Percentiles rank a stretch among this genome's conserved stretches.
These are phyloP conservation scores for Lactarius vividus DNA, from an alignment of 768 basidiomycete species.

Conservation along the genomic window DNA sequence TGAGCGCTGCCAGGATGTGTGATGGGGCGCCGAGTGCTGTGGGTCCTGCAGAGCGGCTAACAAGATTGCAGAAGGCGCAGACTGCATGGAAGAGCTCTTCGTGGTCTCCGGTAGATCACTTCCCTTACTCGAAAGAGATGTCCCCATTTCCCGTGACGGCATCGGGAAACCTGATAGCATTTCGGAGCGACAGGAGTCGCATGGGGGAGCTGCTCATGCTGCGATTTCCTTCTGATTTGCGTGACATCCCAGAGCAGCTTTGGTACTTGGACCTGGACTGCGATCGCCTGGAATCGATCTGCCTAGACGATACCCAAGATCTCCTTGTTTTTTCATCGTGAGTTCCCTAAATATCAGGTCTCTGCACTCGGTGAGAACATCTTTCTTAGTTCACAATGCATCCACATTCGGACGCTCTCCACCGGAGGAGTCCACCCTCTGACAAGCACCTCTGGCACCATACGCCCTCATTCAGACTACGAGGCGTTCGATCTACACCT, in stretches of 20 bases:
- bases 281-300: background rate
- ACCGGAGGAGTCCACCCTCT: conserved; percentile 13
- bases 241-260: conserved; percentile 4
- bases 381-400: background rate
- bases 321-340: conserved; percentile 10
- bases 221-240: conserved; percentile 12
- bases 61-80: background rate
- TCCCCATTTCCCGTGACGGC: background rate
- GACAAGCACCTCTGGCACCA: conserved; percentile 7
- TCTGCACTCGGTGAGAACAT: background rate
- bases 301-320: conserved; percentile 13
- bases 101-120: conserved; percentile 2
- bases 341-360: background rate
- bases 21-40: background rate
- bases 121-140: background rate
- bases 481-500: background rate
- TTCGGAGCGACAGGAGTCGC: conserved; percentile 2
- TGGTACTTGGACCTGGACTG: conserved; percentile 6
- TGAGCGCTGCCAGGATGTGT: conserved; percentile 7
- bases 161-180: conserved; percentile 12
- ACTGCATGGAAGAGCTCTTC: conserved; percentile 2
- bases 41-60: background rate
- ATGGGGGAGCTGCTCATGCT: background rate
- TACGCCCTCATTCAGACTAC: background rate
- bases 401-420: conserved; percentile 15